These are phyloP conservation scores for Lachnellula hyalina DNA, from an alignment of 2,329 filamentous ascomycete species.

Conservation along the genomic window DNA sequence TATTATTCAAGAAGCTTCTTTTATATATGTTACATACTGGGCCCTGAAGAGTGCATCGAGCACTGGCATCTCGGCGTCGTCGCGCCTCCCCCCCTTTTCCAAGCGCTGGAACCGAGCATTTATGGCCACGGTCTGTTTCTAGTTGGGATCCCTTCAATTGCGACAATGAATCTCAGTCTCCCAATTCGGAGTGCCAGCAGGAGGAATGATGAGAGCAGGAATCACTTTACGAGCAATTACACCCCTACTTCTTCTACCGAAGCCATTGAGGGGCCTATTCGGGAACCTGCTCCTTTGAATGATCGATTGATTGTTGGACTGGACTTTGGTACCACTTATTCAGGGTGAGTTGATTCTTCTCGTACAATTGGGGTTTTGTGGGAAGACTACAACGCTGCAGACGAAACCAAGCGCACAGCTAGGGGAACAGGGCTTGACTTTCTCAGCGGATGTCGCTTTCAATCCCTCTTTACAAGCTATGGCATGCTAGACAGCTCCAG, in stretches of 20 bases:
- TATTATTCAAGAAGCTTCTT: background rate
- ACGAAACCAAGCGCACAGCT: background rate
- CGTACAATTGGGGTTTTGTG: background rate
- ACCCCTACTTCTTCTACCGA: conserved; percentile 53
- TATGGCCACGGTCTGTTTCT: conserved; percentile 8
- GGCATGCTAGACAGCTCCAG: background rate
- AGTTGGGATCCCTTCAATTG: background rate
- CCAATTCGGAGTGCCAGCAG: conserved; percentile 25
- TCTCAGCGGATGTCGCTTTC: background rate
- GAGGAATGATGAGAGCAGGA: conserved; percentile 30
- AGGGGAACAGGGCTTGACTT: background rate
- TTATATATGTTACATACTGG: background rate
- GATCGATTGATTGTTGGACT: conserved; percentile 72
- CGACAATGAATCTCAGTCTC: conserved; percentile 31
- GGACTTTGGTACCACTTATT: conserved; percentile 82
- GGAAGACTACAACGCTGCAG: background rate
- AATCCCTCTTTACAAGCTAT: background rate
- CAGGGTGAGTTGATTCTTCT: conserved; percentile 49
- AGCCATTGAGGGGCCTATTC: conserved; percentile 56
- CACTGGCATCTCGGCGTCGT: background rate
- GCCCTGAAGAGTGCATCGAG: background rate
- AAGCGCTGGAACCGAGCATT: background rate
- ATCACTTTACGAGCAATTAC: conserved; percentile 34
- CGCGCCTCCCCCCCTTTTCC: background rate
- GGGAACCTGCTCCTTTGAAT: conserved; percentile 46